Evolutionary conservation across 192 early-diverging fungal species (phyloP), one percentile per base, ranked within the genome.

Genomic region (Diversispora eburnea): DNA sequence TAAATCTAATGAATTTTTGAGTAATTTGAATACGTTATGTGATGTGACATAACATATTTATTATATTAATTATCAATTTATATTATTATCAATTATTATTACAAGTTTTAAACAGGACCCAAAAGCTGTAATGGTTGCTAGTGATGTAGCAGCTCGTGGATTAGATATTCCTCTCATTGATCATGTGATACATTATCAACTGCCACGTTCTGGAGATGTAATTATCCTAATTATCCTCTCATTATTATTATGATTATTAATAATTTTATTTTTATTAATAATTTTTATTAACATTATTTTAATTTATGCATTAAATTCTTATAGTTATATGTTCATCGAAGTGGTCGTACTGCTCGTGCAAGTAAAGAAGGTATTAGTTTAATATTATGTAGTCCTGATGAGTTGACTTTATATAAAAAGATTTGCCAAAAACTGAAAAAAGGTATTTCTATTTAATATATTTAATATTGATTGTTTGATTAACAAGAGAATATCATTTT

Each of bases 71-170:
- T 45, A 42, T 46, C n/a, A n/a, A n/a, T n/a, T n/a, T n/a, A n/a
- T n/a, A 12, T 63, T 45, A 42, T 46, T n/a, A 63, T 12, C 39
- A 33, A 7, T 43, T 43, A 43, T 58, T 45, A 70, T 33, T 33
- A 25, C 22, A 49, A 87, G 87, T 58, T 95, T 98, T 83, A 89
- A 89, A 52, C 82, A 87, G 8, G 87, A 88, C 19, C 62, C 80
- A 4, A 84, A 87, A 62, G 91, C 92, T 1, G 89, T 99, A 0
- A 83, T 99, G 75, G 87, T 99, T 51, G 93, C 95, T n/a, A 92
- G 90, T 41, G 97, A 99, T 80, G 97, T 99, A 25, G 97, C 97
- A 3, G 94, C 95, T 0, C 90, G 97, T 68, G 97, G 97, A 58
- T 80, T 99, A 68, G 97, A 99, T 83, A 96, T 99, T 46, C 92